A percentile compares a stretch with the other conserved stretches of the same genome.
Evolutionary conservation across 176 grass and related monocot genomes (phyloP).

Genomic region (Aegilops longissima): DNA sequence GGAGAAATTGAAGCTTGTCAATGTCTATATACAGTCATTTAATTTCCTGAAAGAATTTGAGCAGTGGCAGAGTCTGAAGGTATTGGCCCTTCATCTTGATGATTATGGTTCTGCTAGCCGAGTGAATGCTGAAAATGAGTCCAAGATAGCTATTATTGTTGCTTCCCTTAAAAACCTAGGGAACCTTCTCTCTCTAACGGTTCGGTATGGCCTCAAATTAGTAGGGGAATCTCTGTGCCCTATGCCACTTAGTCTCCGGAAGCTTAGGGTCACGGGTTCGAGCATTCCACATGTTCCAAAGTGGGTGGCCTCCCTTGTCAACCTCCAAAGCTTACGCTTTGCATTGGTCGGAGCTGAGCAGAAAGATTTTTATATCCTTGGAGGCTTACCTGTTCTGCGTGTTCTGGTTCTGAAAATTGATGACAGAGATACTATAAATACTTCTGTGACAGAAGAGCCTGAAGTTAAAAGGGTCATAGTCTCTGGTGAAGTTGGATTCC

Average conservation of each 20-base stretch:
- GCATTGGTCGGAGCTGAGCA: too few species aligned
- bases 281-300: neutral
- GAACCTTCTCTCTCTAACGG: neutral
- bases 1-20: neutral
- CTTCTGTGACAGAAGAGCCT: too few species aligned
- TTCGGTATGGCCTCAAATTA: fast-evolving
- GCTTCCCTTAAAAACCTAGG: neutral
- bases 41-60: neutral
- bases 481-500: too few species aligned
- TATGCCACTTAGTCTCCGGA: neutral
- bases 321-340: too few species aligned
- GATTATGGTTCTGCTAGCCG: fast-evolving
- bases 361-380: too few species aligned
- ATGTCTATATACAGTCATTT: neutral
- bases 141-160: neutral
- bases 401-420: fast-evolving
- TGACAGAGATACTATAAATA: too few species aligned
- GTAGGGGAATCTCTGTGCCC: neutral
- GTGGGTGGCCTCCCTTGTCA: neutral
- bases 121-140: neutral
- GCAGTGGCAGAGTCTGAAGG: neutral
- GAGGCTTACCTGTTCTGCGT: too few species aligned
- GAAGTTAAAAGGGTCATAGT: too few species aligned
- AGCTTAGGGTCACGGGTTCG: fast-evolving
- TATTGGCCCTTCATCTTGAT: neutral